Evolutionary conservation across 495 filamentous ascomycete genomes (phyloP).

Genomic region (Schizothecium vesticola): DNA sequence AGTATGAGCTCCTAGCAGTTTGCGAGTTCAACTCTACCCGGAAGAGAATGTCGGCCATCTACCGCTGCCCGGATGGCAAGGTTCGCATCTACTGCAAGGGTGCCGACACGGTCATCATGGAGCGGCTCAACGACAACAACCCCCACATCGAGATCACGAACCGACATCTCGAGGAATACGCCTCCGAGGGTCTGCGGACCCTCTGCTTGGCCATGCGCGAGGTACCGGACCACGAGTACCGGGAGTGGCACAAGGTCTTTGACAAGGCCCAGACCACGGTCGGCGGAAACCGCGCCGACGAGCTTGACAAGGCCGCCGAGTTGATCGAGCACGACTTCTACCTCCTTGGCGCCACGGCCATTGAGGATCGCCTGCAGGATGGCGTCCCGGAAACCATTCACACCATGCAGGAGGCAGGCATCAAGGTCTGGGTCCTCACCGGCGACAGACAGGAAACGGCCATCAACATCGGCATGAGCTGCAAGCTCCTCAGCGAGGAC

Average conservation of each 20-base stretch:
- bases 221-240: constrained; percentile 83
- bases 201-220: constrained; percentile 95
- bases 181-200: constrained; percentile 90
- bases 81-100: constrained; percentile 92
- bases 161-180: constrained; percentile 95
- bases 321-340: constrained; percentile 88
- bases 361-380: constrained; percentile 95
- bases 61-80: constrained; percentile 93
- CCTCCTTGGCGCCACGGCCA: constrained; percentile 91
- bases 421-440: constrained; percentile 98
- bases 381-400: constrained; percentile 98
- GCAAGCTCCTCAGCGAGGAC: constrained; percentile 96
- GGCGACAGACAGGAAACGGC: constrained; percentile 98
- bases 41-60: constrained; percentile 97
- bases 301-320: constrained; percentile 96
- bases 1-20: constrained; percentile 91
- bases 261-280: constrained; percentile 90
- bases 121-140: constrained; percentile 73
- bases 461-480: constrained; percentile 99
- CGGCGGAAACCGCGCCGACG: constrained; percentile 83
- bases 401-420: constrained; percentile 91
- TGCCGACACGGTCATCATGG: constrained; percentile 94
- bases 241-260: constrained; percentile 81
- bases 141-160: constrained; percentile 82
- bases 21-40: constrained; percentile 98